Evolutionary conservation across 352 stramenopile genomes (phyloP).

Genomic region (Sclerospora graminicola): DNA sequence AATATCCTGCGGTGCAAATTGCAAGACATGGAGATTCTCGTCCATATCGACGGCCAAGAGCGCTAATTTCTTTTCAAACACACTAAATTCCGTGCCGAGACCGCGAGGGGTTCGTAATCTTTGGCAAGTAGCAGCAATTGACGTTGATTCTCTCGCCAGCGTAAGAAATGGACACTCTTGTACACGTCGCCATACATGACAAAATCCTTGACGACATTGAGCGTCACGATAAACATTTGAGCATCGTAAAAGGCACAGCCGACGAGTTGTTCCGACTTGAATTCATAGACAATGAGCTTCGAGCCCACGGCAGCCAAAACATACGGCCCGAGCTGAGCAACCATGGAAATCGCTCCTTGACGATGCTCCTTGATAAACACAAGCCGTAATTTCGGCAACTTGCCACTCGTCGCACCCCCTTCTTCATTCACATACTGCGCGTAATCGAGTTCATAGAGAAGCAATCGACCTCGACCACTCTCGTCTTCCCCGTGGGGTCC

Average conservation of each 20-base stretch:
- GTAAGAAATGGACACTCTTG: constrained; percentile 84
- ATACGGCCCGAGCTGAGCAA: constrained; percentile 68
- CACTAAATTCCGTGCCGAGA: constrained; percentile 78
- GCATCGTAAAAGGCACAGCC: constrained; percentile 83
- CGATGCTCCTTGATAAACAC: constrained; percentile 84
- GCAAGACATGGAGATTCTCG: constrained; percentile 80
- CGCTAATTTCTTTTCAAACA: constrained; percentile 66
- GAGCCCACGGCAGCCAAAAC: constrained; percentile 77
- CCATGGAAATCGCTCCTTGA: constrained; percentile 70
- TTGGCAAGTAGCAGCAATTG: constrained; percentile 76
- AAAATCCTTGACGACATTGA: constrained; percentile 78
- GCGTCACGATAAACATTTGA: constrained; percentile 81
- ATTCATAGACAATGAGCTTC: constrained; percentile 85
- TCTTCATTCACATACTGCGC: constrained; percentile 79
- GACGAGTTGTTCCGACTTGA: constrained; percentile 82
- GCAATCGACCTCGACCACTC: constrained; percentile 64
- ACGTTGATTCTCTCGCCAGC: constrained; percentile 77
- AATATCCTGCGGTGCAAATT: constrained; percentile 79
- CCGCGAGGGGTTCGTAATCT: constrained; percentile 73
- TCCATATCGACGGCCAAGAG: constrained; percentile 74
- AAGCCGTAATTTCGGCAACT: constrained; percentile 68
- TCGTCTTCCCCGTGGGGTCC: constrained; percentile 80
- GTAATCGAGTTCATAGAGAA: constrained; percentile 85
- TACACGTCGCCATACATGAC: constrained; percentile 84
- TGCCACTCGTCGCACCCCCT: constrained; percentile 55